Base-by-base conservation (phyloP, 1,139 yeast genomes). In the Sugiyamaella novakii region DNA sequence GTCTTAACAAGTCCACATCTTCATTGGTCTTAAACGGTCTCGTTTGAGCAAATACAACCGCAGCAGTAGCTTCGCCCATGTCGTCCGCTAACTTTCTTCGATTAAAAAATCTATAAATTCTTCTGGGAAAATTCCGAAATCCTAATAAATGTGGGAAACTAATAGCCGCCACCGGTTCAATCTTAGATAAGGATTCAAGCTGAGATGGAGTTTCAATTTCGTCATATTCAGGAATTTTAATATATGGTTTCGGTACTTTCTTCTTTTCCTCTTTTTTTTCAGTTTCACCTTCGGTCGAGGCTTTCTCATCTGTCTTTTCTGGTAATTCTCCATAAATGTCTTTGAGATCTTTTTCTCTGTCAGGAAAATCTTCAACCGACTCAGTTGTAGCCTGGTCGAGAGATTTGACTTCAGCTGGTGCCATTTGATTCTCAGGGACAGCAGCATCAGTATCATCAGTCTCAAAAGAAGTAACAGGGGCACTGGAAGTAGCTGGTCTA, bases 101-200 rank as follows among this genome's bases (percentile, higher is more conserved):
- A 50, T 81, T 84, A 69, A 88, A 89, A 68, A 81, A 94, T 37
- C 96, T 75, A 67, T 79, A 84, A 27, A 89, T 78, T 59, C 95
- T 79, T 53, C 76, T 75, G 1, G 96, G 96, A 33, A 85, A 81
- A 52, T 80, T 85, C 31, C 78, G 61, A 67, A 94, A 86, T 0
- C 98, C 98, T 22, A 85, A 70, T 30, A 88, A 65, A 59, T 83
- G 87, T 19, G 87, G 91, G 39, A 84, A 80, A 6, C 89, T 81
- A 51, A 84, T 76, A 18, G 84, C 87, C 25, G 82, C 74, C 7
- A 89, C 72, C 5, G 96, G 92, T 58, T 87, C 62, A 42, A 63
- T 42, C n/a, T 52, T 47, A 5, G 60, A 62, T 24, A 54, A 50
- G 3, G 61, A 54, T 68, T 58, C 73, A 30, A 83, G 70, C 63